A percentile compares a stretch with the other conserved stretches of the same genome.
Conservation (phyloP, 768 basidiomycete species). For the Suillus subaureus region DNA sequence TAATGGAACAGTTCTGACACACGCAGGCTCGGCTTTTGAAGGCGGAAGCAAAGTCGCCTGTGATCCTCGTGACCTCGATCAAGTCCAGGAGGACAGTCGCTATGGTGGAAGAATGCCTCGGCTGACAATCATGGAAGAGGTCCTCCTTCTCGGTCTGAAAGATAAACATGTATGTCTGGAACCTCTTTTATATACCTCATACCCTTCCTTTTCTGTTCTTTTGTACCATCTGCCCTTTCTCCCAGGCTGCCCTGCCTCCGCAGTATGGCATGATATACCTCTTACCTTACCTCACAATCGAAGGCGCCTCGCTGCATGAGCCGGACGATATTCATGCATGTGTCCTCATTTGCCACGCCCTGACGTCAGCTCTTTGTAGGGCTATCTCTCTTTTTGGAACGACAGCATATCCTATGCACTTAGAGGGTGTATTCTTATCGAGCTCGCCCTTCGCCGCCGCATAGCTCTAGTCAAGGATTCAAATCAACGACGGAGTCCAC, state of each 20-base stretch:
- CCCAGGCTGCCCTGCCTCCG: constrained; percentile 14
- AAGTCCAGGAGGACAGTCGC: constrained; percentile 63
- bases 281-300: not conserved
- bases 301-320: not conserved
- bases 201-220: constrained; percentile 10
- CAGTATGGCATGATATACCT: constrained; percentile 11
- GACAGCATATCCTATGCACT: constrained; percentile 99
- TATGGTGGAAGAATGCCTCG: constrained; percentile 76
- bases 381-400: constrained; percentile 99
- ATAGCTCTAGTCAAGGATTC: constrained; percentile 91
- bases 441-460: constrained; percentile 91
- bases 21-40: constrained; percentile 83
- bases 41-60: constrained; percentile 89
- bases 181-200: constrained; percentile 11
- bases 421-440: constrained; percentile 96
- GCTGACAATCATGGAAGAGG: constrained; percentile 96
- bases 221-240: constrained; percentile 5
- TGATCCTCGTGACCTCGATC: constrained; percentile 88
- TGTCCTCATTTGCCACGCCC: not conserved
- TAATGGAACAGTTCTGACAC: constrained; percentile 40
- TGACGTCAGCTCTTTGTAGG: constrained; percentile 41
- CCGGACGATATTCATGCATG: not conserved
- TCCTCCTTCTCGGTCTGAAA: constrained; percentile 90
- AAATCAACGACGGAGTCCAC: constrained; percentile 64
- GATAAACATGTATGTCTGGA: constrained; percentile 81